Evolutionary conservation across 2,329 filamentous ascomycete genomes (phyloP).

Genomic region (Colletotrichum euphorbiae): DNA sequence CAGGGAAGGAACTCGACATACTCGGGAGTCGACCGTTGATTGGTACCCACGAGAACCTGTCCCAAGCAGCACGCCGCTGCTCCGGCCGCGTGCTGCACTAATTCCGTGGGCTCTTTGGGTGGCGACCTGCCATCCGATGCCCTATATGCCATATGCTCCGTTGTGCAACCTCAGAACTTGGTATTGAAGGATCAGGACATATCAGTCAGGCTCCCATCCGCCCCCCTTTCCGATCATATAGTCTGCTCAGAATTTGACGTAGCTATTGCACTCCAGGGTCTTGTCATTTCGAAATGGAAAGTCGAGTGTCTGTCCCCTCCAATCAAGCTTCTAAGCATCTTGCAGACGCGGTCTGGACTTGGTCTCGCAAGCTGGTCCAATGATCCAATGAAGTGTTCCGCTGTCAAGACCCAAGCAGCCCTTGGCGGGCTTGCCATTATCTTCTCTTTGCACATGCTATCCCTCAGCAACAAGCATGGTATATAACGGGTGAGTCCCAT

Average conservation of each 20-base stretch:
- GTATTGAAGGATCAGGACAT: background rate
- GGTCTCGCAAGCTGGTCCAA: background rate
- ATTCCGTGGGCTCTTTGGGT: conserved; percentile 14
- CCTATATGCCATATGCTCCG: background rate
- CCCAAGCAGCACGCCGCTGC: conserved; percentile 7
- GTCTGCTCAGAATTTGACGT: conserved; percentile 23
- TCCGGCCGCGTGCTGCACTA: conserved; percentile 24
- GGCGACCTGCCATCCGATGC: conserved; percentile 16
- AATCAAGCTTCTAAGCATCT: background rate
- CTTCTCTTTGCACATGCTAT: background rate
- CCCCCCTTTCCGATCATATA: conserved; percentile 1
- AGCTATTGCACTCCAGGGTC: conserved; percentile 1
- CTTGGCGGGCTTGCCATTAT: background rate
- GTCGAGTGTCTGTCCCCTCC: background rate
- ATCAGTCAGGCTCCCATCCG: conserved; percentile 16
- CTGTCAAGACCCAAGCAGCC: background rate
- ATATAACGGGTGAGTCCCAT: conserved; percentile 31
- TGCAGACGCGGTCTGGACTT: conserved; percentile 6
- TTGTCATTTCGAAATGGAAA: conserved; percentile 1
- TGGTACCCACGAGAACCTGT: background rate
- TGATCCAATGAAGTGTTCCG: background rate
- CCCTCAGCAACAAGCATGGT: background rate
- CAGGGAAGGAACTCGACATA: background rate
- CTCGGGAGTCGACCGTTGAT: background rate
- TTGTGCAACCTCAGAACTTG: conserved; percentile 6